phyloP scores from a whole-genome alignment of 2,329 filamentous ascomycete species.

The Emmonsiellopsis sp. region DNA sequence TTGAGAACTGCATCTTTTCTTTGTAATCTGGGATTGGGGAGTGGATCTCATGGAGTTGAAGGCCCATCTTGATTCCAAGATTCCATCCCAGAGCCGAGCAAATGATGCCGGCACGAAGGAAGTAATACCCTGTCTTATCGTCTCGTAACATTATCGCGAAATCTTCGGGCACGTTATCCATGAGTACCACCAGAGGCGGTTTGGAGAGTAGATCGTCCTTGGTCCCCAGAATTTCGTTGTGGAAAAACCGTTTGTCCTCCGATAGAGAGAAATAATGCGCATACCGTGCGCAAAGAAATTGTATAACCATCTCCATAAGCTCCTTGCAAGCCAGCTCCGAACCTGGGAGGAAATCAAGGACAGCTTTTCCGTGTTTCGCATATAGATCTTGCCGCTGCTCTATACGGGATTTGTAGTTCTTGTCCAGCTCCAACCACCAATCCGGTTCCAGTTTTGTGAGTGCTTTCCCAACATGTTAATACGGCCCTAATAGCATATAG shows the following conservation, averaged over 20 bases:
- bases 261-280: constrained; percentile 62
- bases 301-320: constrained; percentile 75
- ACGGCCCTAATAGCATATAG: neutral
- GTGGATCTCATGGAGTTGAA: constrained; percentile 63
- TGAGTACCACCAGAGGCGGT: constrained; percentile 58
- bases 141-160: constrained; percentile 69
- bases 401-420: constrained; percentile 58
- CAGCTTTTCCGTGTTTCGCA: constrained; percentile 49
- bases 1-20: constrained; percentile 77
- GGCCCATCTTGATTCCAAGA: constrained; percentile 61
- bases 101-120: constrained; percentile 64
- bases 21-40: constrained; percentile 69
- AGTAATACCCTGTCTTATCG: constrained; percentile 60
- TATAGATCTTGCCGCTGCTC: constrained; percentile 59
- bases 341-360: constrained; percentile 62
- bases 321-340: constrained; percentile 74
- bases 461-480: constrained; percentile 39
- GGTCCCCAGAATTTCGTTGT: constrained; percentile 59
- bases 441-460: constrained; percentile 68
- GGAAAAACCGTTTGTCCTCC: constrained; percentile 46
- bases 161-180: constrained; percentile 75
- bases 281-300: constrained; percentile 70
- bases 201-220: constrained; percentile 51
- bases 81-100: constrained; percentile 78
- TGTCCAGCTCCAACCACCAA: constrained; percentile 85